These are phyloP conservation scores for Globisporangium viniferum DNA, from an alignment of 352 stramenopile genomes.

Conservation along the genomic window DNA sequence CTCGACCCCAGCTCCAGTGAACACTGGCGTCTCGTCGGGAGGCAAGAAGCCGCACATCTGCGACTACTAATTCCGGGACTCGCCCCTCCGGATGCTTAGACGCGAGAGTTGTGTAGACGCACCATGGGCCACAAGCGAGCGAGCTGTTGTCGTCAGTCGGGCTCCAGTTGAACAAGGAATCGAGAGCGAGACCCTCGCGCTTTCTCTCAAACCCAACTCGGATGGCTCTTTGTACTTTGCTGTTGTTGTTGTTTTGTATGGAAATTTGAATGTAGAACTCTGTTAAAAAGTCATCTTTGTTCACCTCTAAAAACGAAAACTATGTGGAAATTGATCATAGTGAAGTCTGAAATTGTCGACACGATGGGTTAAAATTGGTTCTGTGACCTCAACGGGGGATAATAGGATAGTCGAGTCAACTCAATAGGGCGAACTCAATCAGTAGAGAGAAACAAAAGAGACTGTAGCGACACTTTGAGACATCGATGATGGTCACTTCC, in stretches of 20 bases:
- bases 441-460: not conserved
- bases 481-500: not conserved
- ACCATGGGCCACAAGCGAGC: not conserved
- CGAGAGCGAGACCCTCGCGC: not conserved
- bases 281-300: not conserved
- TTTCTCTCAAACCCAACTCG: not conserved
- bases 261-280: slow-evolving; percentile 5
- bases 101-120: slow-evolving; percentile 2
- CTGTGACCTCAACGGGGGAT: not conserved
- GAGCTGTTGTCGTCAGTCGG: not conserved
- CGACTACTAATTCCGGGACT: slow-evolving; percentile 1
- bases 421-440: not conserved
- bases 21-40: not conserved
- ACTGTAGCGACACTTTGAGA: not conserved
- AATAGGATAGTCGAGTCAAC: too few species aligned
- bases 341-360: not conserved
- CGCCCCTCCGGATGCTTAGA: not conserved
- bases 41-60: slow-evolving; percentile 4
- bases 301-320: not conserved
- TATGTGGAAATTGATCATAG: not conserved
- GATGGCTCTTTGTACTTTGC: not conserved
- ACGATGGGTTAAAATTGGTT: not conserved
- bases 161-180: slow-evolving; percentile 3
- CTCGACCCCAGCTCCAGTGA: not conserved
- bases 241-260: not conserved